Base-by-base conservation (phyloP, 1,284 basidiomycete genomes). In the Microbotryomycetes sp. region DNA sequence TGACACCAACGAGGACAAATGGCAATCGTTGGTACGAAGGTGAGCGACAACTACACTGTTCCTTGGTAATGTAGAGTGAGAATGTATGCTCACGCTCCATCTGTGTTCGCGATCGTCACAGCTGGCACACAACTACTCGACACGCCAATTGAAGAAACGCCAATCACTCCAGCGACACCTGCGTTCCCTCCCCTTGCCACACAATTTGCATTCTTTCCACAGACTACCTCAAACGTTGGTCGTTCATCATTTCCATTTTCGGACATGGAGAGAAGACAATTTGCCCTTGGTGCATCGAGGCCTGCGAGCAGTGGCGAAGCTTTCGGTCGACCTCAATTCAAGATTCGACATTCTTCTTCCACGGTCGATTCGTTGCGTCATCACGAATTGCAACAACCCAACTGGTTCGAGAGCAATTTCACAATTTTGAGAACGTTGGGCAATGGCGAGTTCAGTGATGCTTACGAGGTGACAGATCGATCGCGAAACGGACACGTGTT, bases 391-490 rank as follows among this genome's bases (percentile, higher is more conserved):
- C 28, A 54, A 7, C 63, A 62, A 16, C 60, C 63, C 12, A 64
- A 52, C 16, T 48, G 65, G 48, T 90, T 90, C 66, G 85, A 86
- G 73, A 82, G 81, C 55, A 84, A 88, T 49, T 97, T 96, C 74
- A 81, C 85, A 28, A 85, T 88, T 62, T 79, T 90, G 31, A 87
- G 89, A 60, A 84, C 86, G 69, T 81, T 97, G 22, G 96, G 96
- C 4, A 85, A 86, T 60, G 96, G 96, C 19, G 91, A 94, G 72
- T 98, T 97, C 77, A 92, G 92, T 47, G 88, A 88, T 69, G 94
- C 92, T 15, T 85, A 93, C 77, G 94, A 92, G 78, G 94, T 92
- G 6, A 82, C 84, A 65, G 83, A 85, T 70, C 85, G 88, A 4
- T 77, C 79, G 45, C 71, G 73, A 45, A 75, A 77, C 32, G 79